These are phyloP conservation scores for Cyclotella sp. DNA, from an alignment of 108 stramenopile genomes.

Conservation along the genomic window DNA sequence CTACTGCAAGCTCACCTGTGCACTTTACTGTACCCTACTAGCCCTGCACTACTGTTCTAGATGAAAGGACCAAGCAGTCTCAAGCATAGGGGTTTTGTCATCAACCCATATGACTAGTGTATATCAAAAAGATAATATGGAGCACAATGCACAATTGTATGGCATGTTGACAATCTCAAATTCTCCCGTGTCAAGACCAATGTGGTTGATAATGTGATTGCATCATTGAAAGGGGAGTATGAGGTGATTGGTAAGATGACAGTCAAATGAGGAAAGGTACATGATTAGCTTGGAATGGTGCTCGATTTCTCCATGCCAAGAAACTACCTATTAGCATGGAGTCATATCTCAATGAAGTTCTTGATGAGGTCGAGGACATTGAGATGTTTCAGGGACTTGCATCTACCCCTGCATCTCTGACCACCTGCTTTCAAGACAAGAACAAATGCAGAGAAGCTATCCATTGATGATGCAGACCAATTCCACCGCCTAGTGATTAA, in stretches of 20 bases:
- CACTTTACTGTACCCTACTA: too few relatives aligned
- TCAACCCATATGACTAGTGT: neutral
- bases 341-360: neutral
- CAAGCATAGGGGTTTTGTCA: neutral
- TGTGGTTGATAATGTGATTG: neutral
- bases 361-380: neutral
- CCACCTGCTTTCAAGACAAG: too few relatives aligned
- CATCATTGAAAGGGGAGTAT: neutral
- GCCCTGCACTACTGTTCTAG: neutral
- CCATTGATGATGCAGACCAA: neutral
- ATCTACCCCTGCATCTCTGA: too few relatives aligned
- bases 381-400: too few relatives aligned
- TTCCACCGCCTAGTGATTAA: neutral
- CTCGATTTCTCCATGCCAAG: neutral
- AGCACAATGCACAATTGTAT: neutral
- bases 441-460: too few relatives aligned
- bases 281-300: too few relatives aligned
- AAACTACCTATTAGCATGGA: neutral
- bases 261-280: neutral
- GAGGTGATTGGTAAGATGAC: neutral
- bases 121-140: neutral
- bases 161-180: slow-evolving; percentile 2
- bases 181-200: neutral
- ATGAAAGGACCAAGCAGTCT: neutral
- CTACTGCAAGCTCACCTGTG: neutral